These are phyloP conservation scores for Allomyces macrogynus DNA, from an alignment of 192 early-diverging fungal species.

Conservation along the genomic window DNA sequence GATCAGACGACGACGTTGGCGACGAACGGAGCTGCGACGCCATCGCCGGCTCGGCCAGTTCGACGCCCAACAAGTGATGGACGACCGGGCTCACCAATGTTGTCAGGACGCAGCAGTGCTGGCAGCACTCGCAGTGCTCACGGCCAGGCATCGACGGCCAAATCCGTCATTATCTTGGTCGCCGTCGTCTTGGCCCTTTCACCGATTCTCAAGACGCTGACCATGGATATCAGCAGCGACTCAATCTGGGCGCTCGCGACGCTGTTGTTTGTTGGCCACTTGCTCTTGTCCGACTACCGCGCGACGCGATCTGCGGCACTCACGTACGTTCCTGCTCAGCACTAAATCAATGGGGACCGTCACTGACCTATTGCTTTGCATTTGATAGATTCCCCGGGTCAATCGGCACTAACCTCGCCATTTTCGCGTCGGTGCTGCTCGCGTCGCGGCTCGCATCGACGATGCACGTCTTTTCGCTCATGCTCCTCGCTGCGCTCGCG, in stretches of 20 bases:
- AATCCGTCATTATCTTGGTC: not conserved
- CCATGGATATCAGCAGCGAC: not conserved
- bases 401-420: not conserved
- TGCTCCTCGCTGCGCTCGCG: not conserved
- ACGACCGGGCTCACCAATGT: too few relatives aligned
- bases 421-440: not conserved
- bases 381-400: not conserved
- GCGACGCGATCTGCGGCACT: not conserved
- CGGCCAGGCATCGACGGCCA: too few relatives aligned
- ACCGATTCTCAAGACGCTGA: not conserved
- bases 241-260: not conserved
- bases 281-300: not conserved
- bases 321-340: too few relatives aligned
- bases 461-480: not conserved
- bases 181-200: not conserved
- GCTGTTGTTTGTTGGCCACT: not conserved
- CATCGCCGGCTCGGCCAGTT: too few relatives aligned
- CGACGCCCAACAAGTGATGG: too few relatives aligned
- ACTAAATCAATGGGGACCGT: too few relatives aligned
- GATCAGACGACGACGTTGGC: too few relatives aligned
- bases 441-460: not conserved
- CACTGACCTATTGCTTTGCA: too few relatives aligned
- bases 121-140: too few relatives aligned
- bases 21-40: too few relatives aligned
- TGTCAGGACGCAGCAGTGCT: too few relatives aligned